Evolutionary conservation across 2,329 filamentous ascomycete genomes (phyloP), one percentile per base, ranked within the genome.

Genomic region (Neurospora sp.): DNA sequence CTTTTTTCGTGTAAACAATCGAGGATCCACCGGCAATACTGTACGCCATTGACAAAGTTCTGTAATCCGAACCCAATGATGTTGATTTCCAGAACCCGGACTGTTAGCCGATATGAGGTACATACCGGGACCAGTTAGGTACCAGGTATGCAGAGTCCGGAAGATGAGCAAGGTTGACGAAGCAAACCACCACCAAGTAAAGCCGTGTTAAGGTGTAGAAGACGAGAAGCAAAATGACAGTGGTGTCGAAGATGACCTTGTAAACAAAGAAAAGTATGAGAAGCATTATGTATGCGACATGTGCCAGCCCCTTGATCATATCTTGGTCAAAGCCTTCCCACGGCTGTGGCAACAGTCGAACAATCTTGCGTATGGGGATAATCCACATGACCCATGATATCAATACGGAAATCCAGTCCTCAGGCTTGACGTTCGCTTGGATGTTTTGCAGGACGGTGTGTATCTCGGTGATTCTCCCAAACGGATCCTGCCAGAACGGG

Each of bases 141-240:
- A 67, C 17, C 28, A 23, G 4, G 40, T 65, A 70, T 46, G 40
- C 41, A 15, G 57, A 62, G 8, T 67, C 33, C 4, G 68, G 66
- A 19, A 69, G 43, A 69, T 69, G 68, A 19, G 41, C 37, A 19
- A 69, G 36, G 41, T 69, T 69, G 41, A 69, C 62, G 15, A 69
- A 69, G 66, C 68, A 57, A 38, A 67, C 68, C 65, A 69, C 68
- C 41, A 69, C 68, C 39, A 69, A 36, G 40, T 69, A 67, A 12
- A 69, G 46, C 36, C 68, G 46, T 37, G 68, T 46, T 17, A 69
- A 15, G 8, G 39, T 36, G n/a, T 67, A 69, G 4, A 69, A 37
- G 23, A 33, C 0, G 2, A 62, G 52, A 62, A 62, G 52, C 52
- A 62, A 33, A 8, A 62, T 62, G 52, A 62, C 23, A 15, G 3